Conservation (phyloP, 2,329 filamentous ascomycete species). For the Alternaria infectoria region DNA sequence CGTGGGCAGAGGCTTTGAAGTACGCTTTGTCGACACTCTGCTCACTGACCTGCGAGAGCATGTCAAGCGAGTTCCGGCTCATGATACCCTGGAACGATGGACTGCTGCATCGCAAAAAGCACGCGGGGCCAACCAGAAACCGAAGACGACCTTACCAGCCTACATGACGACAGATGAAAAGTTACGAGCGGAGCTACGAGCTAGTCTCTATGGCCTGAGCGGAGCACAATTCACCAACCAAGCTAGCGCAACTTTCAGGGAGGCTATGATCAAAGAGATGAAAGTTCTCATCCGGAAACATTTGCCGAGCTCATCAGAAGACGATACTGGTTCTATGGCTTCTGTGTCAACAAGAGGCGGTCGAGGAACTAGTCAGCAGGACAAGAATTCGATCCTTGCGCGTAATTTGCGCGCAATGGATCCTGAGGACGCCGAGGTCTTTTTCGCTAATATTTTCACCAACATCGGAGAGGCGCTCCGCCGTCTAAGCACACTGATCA, state of each 20-base stretch:
- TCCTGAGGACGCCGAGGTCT: conserved; percentile 80
- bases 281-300: conserved; percentile 82
- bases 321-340: conserved; percentile 89
- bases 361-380: conserved; percentile 73
- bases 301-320: conserved; percentile 90
- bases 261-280: conserved; percentile 83
- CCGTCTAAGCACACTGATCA: conserved; percentile 86
- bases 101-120: conserved; percentile 75
- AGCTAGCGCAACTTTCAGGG: conserved; percentile 84
- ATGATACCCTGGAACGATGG: conserved; percentile 84
- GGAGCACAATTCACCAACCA: conserved; percentile 79
- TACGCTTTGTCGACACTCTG: conserved; percentile 77
- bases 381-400: conserved; percentile 87
- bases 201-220: conserved; percentile 78
- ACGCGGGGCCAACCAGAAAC: conserved; percentile 70
- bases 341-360: conserved; percentile 79
- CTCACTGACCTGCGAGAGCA: conserved; percentile 83
- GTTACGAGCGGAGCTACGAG: conserved; percentile 72
- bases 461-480: conserved; percentile 86
- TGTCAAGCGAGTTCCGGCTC: conserved; percentile 71
- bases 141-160: conserved; percentile 72
- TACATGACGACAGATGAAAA: conserved; percentile 77
- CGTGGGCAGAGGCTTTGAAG: conserved; percentile 86
- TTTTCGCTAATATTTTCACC: conserved; percentile 83
- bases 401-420: conserved; percentile 86